A percentile compares a stretch with the other conserved stretches of the same genome.
Conservation (phyloP, 176 grass and related monocot genomes). For the Eragrostis curvula region DNA sequence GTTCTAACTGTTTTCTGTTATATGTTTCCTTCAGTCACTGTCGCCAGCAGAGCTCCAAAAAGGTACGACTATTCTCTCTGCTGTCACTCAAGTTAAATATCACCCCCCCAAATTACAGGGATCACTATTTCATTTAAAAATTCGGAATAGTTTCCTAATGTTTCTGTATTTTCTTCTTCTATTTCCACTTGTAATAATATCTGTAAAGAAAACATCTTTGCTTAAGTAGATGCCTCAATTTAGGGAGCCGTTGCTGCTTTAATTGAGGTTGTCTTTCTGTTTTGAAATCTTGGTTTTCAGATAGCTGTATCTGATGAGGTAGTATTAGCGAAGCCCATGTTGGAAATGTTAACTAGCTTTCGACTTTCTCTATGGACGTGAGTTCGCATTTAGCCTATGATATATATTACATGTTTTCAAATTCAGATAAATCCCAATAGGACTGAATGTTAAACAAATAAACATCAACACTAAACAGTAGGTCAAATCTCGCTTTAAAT, state of each 20-base stretch:
- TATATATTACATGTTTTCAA: neutral
- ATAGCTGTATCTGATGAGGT: neutral
- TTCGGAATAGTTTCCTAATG: too few species aligned
- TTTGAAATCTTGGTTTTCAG: neutral
- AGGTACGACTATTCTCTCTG: conserved; percentile 48
- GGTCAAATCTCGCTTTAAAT: neutral
- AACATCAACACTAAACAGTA: neutral
- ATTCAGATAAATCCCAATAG: neutral
- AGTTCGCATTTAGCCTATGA: neutral
- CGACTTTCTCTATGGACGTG: neutral
- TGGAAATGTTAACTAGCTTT: neutral
- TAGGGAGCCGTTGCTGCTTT: conserved; percentile 4
- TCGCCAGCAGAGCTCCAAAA: conserved; percentile 72
- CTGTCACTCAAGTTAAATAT: conserved; percentile 2
- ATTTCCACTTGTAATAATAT: neutral
- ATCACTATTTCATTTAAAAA: neutral
- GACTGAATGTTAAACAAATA: neutral
- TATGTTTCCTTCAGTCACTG: conserved; percentile 61
- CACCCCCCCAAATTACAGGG: neutral
- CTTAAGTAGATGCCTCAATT: neutral
- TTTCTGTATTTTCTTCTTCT: too few species aligned
- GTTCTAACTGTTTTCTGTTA: conserved; percentile 52
- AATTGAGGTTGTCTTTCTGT: neutral
- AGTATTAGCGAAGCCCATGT: neutral
- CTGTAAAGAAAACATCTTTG: neutral